These are phyloP conservation scores for Phytophthora tentaculata DNA, from an alignment of 352 stramenopile species.

Conservation along the genomic window DNA sequence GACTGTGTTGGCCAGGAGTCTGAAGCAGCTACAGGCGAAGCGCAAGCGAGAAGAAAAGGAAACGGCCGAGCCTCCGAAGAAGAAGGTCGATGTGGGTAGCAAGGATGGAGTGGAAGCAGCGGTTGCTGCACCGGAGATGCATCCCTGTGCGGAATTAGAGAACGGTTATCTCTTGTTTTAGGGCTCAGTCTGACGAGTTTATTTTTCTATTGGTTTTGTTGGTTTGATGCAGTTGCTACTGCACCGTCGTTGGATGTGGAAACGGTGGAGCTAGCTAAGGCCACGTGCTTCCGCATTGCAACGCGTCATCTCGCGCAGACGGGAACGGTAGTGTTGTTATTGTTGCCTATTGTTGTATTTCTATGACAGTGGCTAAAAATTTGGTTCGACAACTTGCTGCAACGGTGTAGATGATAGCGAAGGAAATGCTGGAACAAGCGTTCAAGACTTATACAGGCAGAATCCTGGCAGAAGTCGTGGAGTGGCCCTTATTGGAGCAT, in stretches of 20 bases:
- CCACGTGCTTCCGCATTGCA: conserved; percentile 45
- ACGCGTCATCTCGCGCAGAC: conserved; percentile 33
- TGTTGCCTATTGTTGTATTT: not conserved
- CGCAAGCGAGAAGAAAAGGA: conserved; percentile 32
- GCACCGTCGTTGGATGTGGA: conserved; percentile 26
- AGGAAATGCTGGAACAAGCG: conserved; percentile 19
- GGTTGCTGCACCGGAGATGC: conserved; percentile 23
- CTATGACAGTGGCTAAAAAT: not conserved
- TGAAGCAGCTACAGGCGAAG: conserved; percentile 39
- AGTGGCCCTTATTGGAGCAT: conserved; percentile 17
- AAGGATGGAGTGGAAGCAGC: not conserved
- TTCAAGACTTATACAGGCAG: conserved; percentile 45
- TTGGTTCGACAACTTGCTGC: not conserved
- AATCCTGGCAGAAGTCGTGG: conserved; percentile 13
- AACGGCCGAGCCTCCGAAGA: conserved; percentile 15
- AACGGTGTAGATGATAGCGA: conserved; percentile 29
- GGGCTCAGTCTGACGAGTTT: conserved; percentile 2
- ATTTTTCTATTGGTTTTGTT: not conserved
- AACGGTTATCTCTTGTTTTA: not conserved
- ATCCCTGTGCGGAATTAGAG: conserved; percentile 33
- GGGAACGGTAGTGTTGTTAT: conserved; percentile 26
- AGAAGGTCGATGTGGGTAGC: conserved; percentile 16
- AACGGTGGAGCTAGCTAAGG: conserved; percentile 17
- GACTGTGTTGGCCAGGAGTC: conserved; percentile 30
- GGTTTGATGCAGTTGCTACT: conserved; percentile 33